Evolutionary conservation across 768 basidiomycete species (phyloP).

Genomic region (Pleurotus eryngii): DNA sequence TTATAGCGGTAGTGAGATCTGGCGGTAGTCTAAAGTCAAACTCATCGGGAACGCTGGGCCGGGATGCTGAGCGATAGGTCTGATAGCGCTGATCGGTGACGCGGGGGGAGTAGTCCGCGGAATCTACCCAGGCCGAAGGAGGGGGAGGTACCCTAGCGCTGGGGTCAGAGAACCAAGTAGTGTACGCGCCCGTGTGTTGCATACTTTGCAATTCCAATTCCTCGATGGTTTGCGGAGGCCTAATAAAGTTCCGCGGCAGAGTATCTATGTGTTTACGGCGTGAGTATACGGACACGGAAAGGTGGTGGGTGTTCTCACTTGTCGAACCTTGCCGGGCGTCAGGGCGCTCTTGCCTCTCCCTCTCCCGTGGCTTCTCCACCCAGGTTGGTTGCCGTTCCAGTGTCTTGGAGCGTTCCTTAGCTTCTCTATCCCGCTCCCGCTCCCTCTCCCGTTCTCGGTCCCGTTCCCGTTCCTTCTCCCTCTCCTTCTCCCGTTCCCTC

Average conservation of each 20-base stretch:
- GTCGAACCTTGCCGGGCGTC: slow-evolving; percentile 18
- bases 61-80: slow-evolving; percentile 1
- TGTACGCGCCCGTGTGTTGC: slow-evolving; percentile 3
- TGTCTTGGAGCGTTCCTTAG: slow-evolving; percentile 10
- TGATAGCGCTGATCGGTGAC: slow-evolving; percentile 5
- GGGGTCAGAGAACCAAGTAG: slow-evolving; percentile 2
- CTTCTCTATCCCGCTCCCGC: not conserved
- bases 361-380: slow-evolving; percentile 14
- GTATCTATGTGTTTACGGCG: not conserved
- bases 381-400: not conserved
- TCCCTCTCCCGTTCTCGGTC: not conserved
- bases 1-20: not conserved
- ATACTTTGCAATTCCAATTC: slow-evolving; percentile 1
- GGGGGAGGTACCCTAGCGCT: not conserved
- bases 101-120: slow-evolving; percentile 2
- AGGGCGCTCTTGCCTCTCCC: slow-evolving; percentile 14
- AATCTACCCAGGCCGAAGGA: slow-evolving; percentile 2
- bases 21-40: slow-evolving; percentile 3
- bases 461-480: not conserved
- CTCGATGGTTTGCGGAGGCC: slow-evolving; percentile 3
- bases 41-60: slow-evolving; percentile 4
- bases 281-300: no score
- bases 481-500: slow-evolving; percentile 5
- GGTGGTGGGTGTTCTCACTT: slow-evolving; percentile 1
- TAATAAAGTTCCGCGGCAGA: not conserved